These are phyloP conservation scores for Ophiostoma australiae DNA, from an alignment of 2,329 filamentous ascomycete species.

Conservation along the genomic window DNA sequence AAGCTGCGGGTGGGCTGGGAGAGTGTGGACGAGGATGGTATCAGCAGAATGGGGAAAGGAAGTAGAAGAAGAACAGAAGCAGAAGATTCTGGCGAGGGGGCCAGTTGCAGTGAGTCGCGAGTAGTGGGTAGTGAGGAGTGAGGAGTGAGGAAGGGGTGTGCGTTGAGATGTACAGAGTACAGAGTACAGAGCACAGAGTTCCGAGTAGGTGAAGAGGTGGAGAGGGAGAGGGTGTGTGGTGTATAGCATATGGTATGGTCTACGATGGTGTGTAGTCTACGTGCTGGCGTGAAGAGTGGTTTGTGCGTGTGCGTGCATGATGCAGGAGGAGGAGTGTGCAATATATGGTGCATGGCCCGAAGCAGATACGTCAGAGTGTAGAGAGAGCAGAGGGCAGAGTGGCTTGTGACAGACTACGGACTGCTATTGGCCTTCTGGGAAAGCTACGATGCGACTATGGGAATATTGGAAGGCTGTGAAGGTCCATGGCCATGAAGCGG, in stretches of 20 bases:
- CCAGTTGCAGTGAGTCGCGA: not conserved
- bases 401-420: not conserved
- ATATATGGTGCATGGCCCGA: not conserved
- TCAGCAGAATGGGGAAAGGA: constrained; percentile 1
- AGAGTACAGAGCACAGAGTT: too few species aligned
- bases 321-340: not conserved
- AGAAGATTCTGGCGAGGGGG: not conserved
- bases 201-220: too few species aligned
- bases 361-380: not conserved
- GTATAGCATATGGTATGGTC: not conserved
- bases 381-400: not conserved
- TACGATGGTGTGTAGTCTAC: not conserved
- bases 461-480: constrained; percentile 10
- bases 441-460: not conserved
- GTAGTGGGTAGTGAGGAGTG: not conserved
- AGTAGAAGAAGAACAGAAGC: not conserved
- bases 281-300: not conserved
- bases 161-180: not conserved
- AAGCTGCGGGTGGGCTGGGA: constrained; percentile 1
- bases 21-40: not conserved
- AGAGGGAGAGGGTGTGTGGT: too few species aligned
- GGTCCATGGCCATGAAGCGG: not conserved
- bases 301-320: not conserved
- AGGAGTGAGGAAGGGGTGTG: not conserved
- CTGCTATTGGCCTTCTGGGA: not conserved